These are phyloP conservation scores for Pneumocystis canis DNA, from an alignment of 1,139 yeast genomes.

Conservation along the genomic window DNA sequence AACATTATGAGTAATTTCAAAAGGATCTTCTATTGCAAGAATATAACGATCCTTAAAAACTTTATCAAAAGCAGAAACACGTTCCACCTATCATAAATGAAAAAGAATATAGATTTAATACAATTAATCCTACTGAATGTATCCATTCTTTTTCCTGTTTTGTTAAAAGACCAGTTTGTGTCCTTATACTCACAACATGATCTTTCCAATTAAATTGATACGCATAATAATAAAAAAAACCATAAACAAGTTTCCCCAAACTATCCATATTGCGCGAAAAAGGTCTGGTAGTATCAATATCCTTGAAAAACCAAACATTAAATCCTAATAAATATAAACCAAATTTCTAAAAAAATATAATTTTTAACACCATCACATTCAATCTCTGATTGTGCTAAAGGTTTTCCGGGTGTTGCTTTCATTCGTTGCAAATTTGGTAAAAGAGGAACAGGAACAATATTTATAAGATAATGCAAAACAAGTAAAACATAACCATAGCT, in stretches of 20 bases:
- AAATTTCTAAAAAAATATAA: background rate
- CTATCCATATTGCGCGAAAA: conserved; percentile 7
- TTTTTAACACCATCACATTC: background rate
- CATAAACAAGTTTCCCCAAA: conserved; percentile 11
- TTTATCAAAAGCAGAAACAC: conserved; percentile 4
- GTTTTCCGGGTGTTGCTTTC: background rate
- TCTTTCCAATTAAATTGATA: conserved; percentile 12
- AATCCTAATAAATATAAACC: conserved; percentile 4
- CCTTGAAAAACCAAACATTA: conserved; percentile 11
- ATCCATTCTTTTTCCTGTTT: conserved; percentile 13
- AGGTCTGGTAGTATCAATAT: background rate
- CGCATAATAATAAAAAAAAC: conserved; percentile 12
- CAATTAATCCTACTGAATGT: conserved; percentile 3
- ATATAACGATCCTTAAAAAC: conserved; percentile 7
- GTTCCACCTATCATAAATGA: conserved; percentile 5
- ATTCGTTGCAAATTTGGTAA: conserved; percentile 12
- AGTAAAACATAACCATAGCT: conserved; percentile 12
- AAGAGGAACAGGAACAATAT: conserved; percentile 7
- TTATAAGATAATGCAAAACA: conserved; percentile 10
- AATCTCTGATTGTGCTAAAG: background rate
- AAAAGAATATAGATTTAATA: background rate
- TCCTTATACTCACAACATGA: conserved; percentile 10
- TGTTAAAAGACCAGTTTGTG: conserved; percentile 11
- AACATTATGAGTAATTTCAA: conserved; percentile 14
- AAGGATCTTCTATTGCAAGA: conserved; percentile 12